Conservation (phyloP, 1,139 yeast genomes). For the Blastobotrys proliferans region DNA sequence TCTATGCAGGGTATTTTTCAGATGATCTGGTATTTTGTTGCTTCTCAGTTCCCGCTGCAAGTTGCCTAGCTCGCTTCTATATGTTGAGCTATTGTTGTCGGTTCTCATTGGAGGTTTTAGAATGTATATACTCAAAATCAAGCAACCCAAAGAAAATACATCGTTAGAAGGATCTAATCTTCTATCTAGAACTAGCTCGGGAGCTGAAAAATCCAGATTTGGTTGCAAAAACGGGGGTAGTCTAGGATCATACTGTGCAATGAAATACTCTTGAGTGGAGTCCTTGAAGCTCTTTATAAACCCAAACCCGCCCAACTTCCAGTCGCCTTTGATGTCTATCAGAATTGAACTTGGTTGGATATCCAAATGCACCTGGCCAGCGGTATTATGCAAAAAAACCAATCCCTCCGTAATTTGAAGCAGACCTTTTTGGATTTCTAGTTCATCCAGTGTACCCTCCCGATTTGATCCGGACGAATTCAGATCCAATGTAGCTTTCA, state of each 20-base stretch:
- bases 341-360: conserved; percentile 73
- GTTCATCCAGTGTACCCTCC: conserved; percentile 49
- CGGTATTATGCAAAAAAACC: conserved; percentile 74
- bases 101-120: conserved; percentile 39
- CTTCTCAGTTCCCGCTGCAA: conserved; percentile 41
- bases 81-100: conserved; percentile 34
- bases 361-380: conserved; percentile 73
- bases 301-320: conserved; percentile 82
- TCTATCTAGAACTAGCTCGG: conserved; percentile 62
- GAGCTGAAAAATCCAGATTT: conserved; percentile 71
- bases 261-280: conserved; percentile 44
- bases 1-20: conserved; percentile 37
- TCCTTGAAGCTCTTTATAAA: conserved; percentile 44
- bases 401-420: conserved; percentile 74
- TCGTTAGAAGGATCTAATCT: conserved; percentile 67
- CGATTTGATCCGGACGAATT: conserved; percentile 25
- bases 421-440: conserved; percentile 81
- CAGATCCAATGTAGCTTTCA: conserved; percentile 43
- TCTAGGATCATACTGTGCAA: conserved; percentile 66
- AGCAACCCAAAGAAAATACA: conserved; percentile 74
- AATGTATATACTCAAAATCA: conserved; percentile 60
- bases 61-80: conserved; percentile 31
- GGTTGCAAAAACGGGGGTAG: conserved; percentile 69
- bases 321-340: conserved; percentile 82
- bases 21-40: conserved; percentile 37